Conservation (phyloP, 2,329 filamentous ascomycete species). For the Aspergillus niger region DNA sequence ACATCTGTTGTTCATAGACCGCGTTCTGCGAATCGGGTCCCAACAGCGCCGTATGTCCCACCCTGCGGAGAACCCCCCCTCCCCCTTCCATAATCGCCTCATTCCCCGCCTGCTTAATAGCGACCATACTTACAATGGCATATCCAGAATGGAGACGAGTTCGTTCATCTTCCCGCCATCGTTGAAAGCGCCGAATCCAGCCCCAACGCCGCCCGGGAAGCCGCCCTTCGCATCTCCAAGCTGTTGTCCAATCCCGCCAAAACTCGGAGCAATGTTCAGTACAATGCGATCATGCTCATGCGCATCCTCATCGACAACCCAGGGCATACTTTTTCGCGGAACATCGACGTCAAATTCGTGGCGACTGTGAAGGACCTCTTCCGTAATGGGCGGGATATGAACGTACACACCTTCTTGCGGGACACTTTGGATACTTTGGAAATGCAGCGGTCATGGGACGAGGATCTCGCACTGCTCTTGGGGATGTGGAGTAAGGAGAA, state of each 20-base stretch:
- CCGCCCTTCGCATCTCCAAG: slow-evolving; percentile 77
- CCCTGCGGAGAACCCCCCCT: neutral
- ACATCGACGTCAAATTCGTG: slow-evolving; percentile 83
- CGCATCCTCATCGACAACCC: slow-evolving; percentile 93
- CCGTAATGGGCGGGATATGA: slow-evolving; percentile 68
- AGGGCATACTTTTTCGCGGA: slow-evolving; percentile 84
- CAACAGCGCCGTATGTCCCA: slow-evolving; percentile 53
- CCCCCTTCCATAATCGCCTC: slow-evolving; percentile 5
- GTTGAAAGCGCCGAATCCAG: slow-evolving; percentile 95
- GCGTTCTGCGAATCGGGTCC: slow-evolving; percentile 77
- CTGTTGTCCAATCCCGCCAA: slow-evolving; percentile 74
- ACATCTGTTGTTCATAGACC: slow-evolving; percentile 54
- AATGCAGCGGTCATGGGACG: slow-evolving; percentile 69
- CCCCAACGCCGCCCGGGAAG: slow-evolving; percentile 78
- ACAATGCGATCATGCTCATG: slow-evolving; percentile 94
- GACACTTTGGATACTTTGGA: slow-evolving; percentile 84
- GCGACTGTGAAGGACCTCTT: slow-evolving; percentile 74
- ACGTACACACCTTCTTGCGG: slow-evolving; percentile 80
- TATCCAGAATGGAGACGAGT: slow-evolving; percentile 73
- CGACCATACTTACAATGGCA: neutral
- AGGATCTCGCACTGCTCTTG: slow-evolving; percentile 69
- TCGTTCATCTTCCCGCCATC: slow-evolving; percentile 86
- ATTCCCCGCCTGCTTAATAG: neutral
- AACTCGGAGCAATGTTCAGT: slow-evolving; percentile 71
- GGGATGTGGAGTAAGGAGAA: slow-evolving; percentile 92